Base-by-base conservation (phyloP, 768 basidiomycete genomes). In the Pleurotus djamor region DNA sequence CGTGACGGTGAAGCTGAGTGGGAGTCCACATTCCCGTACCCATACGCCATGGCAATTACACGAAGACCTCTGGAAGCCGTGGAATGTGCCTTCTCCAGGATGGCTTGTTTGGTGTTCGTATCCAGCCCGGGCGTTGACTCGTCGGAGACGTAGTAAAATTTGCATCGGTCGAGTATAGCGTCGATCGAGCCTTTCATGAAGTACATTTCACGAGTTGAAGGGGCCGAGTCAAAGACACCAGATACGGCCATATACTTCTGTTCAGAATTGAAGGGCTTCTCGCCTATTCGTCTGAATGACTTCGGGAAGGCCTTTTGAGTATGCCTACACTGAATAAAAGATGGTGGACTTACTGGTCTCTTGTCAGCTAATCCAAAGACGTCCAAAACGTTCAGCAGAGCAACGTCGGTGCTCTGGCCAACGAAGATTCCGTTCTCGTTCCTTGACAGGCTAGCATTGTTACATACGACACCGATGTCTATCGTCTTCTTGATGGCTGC, bases 111-210 rank as follows among this genome's bases (percentile, higher is more conserved):
- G 8, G 87, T 90, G 57, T 80, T 80, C 8, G 79, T 68, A 68
- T 96, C 94, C 37, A 98, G 81, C 0, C 76, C 76, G 0, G 94
- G 94, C 0, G 93, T 92, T 4, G 94, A 93, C n/a, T 86, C 89
- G 62, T 96, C 94, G 37, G 86, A 86, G 57, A 96, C 89, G 67
- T 92, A 90, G 79, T 94, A 96, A 68, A 88, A 92, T 65, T 86
- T 88, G 79, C 96, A 97, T 28, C 86, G 84, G 32, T 91, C 84
- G 49, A 98, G 80, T 47, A 97, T 86, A 37, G 86, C 84, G 58
- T 98, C 96, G 66, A 97, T 88, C 13, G 94, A 91, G 44, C 96
- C 96, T 67, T 96, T 96, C 69, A 94, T 84, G 75, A 95, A 96
- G 71, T 89, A 91, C 72, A 90, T 84, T 67, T 96, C 94, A 10